phyloP scores from a whole-genome alignment of 1,284 basidiomycete genomes.

The Hymenochaete sp. region DNA sequence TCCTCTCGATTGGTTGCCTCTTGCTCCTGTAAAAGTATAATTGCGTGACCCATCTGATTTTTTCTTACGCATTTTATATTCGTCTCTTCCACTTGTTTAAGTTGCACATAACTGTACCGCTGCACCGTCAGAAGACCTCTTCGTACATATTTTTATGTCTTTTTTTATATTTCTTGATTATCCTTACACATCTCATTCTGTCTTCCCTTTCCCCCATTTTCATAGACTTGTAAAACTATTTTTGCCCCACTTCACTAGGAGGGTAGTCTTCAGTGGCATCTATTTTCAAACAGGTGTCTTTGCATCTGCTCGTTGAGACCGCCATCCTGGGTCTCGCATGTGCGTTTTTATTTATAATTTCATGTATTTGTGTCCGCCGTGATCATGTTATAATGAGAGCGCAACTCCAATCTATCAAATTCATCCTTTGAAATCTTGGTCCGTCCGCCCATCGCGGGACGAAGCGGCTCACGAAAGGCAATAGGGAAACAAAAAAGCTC shows the following conservation, averaged over 20 bases:
- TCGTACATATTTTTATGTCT: constrained; percentile 5
- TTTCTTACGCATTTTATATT: too few species aligned
- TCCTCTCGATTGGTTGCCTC: not conserved
- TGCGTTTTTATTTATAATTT: not conserved
- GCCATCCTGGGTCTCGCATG: not conserved
- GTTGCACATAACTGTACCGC: too few species aligned
- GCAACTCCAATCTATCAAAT: too few species aligned
- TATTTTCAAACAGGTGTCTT: not conserved
- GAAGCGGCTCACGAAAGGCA: too few species aligned
- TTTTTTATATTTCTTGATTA: not conserved
- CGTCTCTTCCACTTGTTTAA: too few species aligned
- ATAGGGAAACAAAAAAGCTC: too few species aligned
- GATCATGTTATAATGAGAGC: too few species aligned
- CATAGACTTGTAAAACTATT: not conserved
- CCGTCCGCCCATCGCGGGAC: too few species aligned
- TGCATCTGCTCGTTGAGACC: not conserved
- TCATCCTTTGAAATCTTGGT: too few species aligned
- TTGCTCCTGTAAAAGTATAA: not conserved
- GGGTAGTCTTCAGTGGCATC: not conserved
- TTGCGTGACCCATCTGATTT: too few species aligned
- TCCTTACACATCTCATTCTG: not conserved
- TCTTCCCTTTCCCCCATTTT: not conserved
- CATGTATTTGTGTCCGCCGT: not conserved
- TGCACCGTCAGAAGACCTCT: not conserved
- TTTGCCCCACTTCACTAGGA: not conserved